phyloP scores from a whole-genome alignment of 2,329 filamentous ascomycete genomes.

The Trichoderma harzianum region DNA sequence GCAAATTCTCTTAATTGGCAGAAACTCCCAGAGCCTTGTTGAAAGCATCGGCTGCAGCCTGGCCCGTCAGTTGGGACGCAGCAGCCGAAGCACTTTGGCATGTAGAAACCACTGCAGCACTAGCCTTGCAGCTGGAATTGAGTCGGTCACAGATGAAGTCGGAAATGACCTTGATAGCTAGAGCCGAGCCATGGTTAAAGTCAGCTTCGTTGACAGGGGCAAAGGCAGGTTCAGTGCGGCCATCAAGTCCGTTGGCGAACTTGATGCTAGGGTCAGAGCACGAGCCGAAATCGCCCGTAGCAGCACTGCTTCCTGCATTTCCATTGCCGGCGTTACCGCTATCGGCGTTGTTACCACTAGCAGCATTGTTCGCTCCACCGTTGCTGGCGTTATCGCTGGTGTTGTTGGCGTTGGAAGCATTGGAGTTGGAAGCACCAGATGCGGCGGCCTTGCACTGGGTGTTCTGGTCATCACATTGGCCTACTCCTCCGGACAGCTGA shows the following conservation, averaged over 20 bases:
- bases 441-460: background rate
- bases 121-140: background rate
- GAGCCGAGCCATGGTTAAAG: background rate
- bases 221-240: background rate
- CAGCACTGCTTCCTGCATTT: background rate
- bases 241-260: slow-evolving; percentile 2
- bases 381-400: background rate
- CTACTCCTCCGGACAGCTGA: slow-evolving; percentile 37
- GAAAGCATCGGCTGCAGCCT: slow-evolving; percentile 1
- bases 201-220: background rate
- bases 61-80: background rate
- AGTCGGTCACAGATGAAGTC: background rate
- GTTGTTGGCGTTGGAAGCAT: background rate
- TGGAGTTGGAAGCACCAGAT: background rate
- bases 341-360: background rate
- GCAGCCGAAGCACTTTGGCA: background rate
- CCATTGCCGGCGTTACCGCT: background rate
- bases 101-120: background rate
- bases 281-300: background rate
- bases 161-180: background rate
- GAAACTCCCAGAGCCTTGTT: background rate
- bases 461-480: background rate
- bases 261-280: background rate
- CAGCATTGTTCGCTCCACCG: background rate
- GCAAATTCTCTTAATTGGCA: background rate